A percentile compares a stretch with the other conserved stretches of the same genome.
phyloP scores from a whole-genome alignment of 805 yeast genomes.

The Saccharomycodes ludwigii region DNA sequence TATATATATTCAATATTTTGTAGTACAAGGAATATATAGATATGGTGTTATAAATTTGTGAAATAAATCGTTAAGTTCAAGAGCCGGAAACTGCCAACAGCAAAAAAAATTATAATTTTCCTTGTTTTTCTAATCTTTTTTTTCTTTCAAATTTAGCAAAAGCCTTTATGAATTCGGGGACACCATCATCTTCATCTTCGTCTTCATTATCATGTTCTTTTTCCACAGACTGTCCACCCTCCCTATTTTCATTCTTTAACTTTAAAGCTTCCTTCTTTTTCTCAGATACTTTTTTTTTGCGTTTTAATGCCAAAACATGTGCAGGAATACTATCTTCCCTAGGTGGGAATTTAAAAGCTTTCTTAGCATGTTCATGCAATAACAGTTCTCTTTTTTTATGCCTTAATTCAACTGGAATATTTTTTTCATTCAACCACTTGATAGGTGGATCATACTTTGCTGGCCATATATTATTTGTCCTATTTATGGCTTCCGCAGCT shows the following conservation, averaged over 20 bases:
- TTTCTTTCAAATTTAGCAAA: conserved; percentile 75
- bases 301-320: no score
- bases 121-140: conserved; percentile 32
- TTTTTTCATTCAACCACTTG: conserved; percentile 26
- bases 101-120: no score
- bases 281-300: conserved; percentile 13
- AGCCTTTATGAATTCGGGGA: conserved; percentile 66
- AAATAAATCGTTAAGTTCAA: no score
- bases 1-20: no score
- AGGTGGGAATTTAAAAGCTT: conserved; percentile 24
- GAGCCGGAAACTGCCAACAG: no score
- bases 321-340: conserved; percentile 14
- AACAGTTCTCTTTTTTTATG: conserved; percentile 15
- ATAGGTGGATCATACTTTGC: conserved; percentile 48
- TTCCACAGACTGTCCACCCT: conserved; percentile 4
- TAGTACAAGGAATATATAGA: no score
- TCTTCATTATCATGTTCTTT: conserved; percentile 15
- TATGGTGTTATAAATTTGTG: no score
- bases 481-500: conserved; percentile 43
- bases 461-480: conserved; percentile 47
- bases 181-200: conserved; percentile 27
- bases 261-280: conserved; percentile 10
- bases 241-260: conserved; percentile 3
- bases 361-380: conserved; percentile 13
- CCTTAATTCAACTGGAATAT: conserved; percentile 30